Evolutionary conservation across 2,329 filamentous ascomycete genomes (phyloP), one percentile per base, ranked within the genome.

Genomic region (Dothistroma septosporum): DNA sequence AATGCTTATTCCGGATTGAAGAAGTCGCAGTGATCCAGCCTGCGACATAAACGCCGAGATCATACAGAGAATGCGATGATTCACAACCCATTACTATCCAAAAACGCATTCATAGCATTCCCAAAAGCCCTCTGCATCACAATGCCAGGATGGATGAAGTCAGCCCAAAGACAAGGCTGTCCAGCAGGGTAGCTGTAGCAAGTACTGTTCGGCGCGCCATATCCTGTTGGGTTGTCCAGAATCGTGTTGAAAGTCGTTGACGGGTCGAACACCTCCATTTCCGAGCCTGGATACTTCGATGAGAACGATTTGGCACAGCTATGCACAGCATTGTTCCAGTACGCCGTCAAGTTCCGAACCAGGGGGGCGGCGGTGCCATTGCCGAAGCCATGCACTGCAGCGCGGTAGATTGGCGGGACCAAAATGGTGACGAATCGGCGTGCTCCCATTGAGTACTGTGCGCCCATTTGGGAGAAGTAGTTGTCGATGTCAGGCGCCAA

Each of bases 181-280:
- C 58, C 61, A n/a, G 21, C 58, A 6, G 58, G 58, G 14, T 50
- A 48, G 12, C 58, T 63, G 11, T 21, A 58, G 32, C 58, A 60
- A 1, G 61, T 61, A n/a, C 28, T 54, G 46, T 63, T 63, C 28
- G 58, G 58, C n/a, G 58, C 61, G 12, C 61, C 61, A 47, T 59
- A 61, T 12, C 14, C 10, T 12, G 41, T 24, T 3, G 61, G 55
- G 21, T 61, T 61, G 22, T 58, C n/a, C 37, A 63, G 32, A 0
- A 60, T 33, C 2, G 16, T n/a, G 22, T 60, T 56, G 53, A 56
- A 56, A 10, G 32, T 37, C 21, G 47, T 8, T 10, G 58, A 52
- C 3, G 58, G 58, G 47, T 60, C 58, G 2, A 55, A 53, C 2
- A 60, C 53, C 4, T 31, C 31, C 4, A 47, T 16, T 7, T 31